Evolutionary conservation across 805 yeast genomes (phyloP).

Genomic region (Pichia membranifaciens): DNA sequence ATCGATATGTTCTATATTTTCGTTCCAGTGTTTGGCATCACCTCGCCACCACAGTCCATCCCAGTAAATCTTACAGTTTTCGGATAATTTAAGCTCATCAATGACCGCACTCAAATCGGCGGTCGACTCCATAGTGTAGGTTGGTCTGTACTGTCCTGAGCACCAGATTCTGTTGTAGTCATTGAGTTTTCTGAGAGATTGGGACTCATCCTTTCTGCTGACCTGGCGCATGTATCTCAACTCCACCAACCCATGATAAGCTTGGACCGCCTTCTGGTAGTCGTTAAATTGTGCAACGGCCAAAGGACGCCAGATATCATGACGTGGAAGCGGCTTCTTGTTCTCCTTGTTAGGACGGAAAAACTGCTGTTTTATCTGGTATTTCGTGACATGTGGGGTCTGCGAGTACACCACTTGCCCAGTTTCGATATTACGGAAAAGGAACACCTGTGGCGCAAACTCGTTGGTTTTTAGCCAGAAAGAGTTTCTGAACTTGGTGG

Average conservation of each 20-base stretch:
- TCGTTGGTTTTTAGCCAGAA: slow-evolving; percentile 53
- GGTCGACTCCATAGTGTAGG: slow-evolving; percentile 85
- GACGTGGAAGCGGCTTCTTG: slow-evolving; percentile 69
- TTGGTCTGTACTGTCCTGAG: slow-evolving; percentile 83
- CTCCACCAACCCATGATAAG: slow-evolving; percentile 68
- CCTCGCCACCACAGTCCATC: slow-evolving; percentile 87
- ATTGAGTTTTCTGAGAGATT: slow-evolving; percentile 63
- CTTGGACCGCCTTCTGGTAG: slow-evolving; percentile 61
- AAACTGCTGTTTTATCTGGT: slow-evolving; percentile 66
- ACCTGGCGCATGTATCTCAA: slow-evolving; percentile 71
- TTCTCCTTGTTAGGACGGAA: slow-evolving; percentile 87
- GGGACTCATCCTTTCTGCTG: slow-evolving; percentile 51
- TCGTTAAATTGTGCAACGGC: slow-evolving; percentile 66
- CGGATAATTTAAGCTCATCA: slow-evolving; percentile 48
- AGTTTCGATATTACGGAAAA: slow-evolving; percentile 78
- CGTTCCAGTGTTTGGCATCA: slow-evolving; percentile 67
- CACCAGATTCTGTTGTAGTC: slow-evolving; percentile 79
- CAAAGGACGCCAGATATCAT: slow-evolving; percentile 88
- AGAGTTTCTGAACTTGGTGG: slow-evolving; percentile 45
- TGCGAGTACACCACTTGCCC: slow-evolving; percentile 91
- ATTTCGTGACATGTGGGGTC: slow-evolving; percentile 49
- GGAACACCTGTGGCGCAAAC: slow-evolving; percentile 75
- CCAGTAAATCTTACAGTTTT: slow-evolving; percentile 58
- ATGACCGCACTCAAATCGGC: slow-evolving; percentile 71
- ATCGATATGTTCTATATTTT: slow-evolving; percentile 53